phyloP scores from a whole-genome alignment of 768 basidiomycete species.

The Collybia sordida region DNA sequence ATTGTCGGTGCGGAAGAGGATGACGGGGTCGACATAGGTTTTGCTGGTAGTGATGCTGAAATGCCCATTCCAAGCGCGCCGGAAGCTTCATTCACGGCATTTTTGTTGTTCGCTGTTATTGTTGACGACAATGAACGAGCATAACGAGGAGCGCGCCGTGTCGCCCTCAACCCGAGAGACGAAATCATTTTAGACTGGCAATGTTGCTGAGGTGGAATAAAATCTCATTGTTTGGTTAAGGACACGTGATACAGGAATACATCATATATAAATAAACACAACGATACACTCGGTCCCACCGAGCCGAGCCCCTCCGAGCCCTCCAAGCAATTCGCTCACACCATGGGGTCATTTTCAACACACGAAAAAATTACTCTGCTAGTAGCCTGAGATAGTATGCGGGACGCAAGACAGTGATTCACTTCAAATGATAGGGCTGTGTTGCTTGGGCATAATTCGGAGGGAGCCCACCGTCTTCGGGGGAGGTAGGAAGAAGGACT shows the following conservation, averaged over 20 bases:
- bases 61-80: conserved; percentile 11
- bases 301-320: too few relatives aligned
- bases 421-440: conserved; percentile 2
- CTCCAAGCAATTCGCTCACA: too few relatives aligned
- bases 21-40: conserved; percentile 6
- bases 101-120: conserved; percentile 12
- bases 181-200: conserved; percentile 6
- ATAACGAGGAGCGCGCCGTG: conserved; percentile 16
- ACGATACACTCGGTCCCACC: too few relatives aligned
- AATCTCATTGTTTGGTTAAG: not conserved
- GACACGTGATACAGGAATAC: too few relatives aligned
- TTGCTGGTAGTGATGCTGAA: not conserved
- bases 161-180: conserved; percentile 14
- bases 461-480: not conserved
- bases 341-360: too few relatives aligned
- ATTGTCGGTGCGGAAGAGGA: conserved; percentile 9
- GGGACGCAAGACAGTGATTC: too few relatives aligned
- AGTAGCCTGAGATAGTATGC: too few relatives aligned
- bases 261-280: too few relatives aligned
- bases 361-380: too few relatives aligned
- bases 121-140: conserved; percentile 12
- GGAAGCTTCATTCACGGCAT: conserved; percentile 16
- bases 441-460: conserved; percentile 12
- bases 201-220: not conserved
- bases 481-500: not conserved